phyloP scores from a whole-genome alignment of 1,284 basidiomycete species.

The Cyathus olla region DNA sequence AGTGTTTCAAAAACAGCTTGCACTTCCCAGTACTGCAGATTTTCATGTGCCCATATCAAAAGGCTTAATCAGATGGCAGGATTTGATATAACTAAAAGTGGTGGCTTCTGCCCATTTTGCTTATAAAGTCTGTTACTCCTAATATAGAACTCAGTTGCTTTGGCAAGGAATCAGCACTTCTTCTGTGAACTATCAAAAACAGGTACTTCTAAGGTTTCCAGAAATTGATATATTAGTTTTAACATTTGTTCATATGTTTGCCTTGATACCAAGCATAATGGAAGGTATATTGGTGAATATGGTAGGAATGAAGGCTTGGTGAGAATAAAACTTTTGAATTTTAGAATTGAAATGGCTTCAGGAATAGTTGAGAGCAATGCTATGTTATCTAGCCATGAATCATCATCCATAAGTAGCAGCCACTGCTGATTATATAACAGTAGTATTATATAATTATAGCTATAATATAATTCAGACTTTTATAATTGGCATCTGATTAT shows the following conservation, averaged over 20 bases:
- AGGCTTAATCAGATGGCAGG: slow-evolving; percentile 11
- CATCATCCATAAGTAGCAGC: no score
- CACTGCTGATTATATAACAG: no score
- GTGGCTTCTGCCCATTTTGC: slow-evolving; percentile 9
- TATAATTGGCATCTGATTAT: no score
- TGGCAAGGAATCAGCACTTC: slow-evolving; percentile 8
- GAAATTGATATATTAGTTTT: slow-evolving; percentile 5
- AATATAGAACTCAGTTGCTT: slow-evolving; percentile 12
- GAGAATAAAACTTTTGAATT: no score
- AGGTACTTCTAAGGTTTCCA: not conserved
- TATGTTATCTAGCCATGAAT: slow-evolving; percentile 39
- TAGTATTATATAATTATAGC: no score
- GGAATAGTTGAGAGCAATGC: slow-evolving; percentile 4
- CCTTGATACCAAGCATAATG: not conserved
- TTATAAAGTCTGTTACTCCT: slow-evolving; percentile 13
- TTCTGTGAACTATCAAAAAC: not conserved
- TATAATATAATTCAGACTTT: no score
- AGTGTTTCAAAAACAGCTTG: slow-evolving; percentile 14
- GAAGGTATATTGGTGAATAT: not conserved
- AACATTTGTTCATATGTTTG: not conserved
- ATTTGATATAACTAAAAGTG: slow-evolving; percentile 14
- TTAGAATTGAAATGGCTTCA: not conserved
- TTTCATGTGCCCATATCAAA: slow-evolving; percentile 26
- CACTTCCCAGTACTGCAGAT: slow-evolving; percentile 34
- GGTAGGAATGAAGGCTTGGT: not conserved